phyloP scores from a whole-genome alignment of 495 filamentous ascomycete genomes.

The Haplographium delicatum region DNA sequence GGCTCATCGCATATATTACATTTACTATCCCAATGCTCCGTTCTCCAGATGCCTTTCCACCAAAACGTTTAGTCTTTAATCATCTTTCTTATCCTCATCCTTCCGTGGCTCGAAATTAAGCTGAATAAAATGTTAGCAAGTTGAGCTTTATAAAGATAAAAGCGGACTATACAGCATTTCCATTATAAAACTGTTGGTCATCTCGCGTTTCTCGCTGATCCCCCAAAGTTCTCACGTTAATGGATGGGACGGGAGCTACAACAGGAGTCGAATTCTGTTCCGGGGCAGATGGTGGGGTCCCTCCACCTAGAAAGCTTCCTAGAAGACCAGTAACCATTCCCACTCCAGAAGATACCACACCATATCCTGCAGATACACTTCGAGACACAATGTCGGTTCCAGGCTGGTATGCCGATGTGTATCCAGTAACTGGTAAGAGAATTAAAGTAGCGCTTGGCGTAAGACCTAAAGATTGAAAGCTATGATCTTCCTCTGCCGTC shows the following conservation, averaged over 20 bases:
- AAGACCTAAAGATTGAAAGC: constrained; percentile 61
- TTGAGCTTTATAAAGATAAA: not conserved
- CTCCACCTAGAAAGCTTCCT: constrained; percentile 49
- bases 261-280: constrained; percentile 4
- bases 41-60: too few relatives aligned
- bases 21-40: too few relatives aligned
- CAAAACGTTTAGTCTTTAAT: constrained; percentile 3
- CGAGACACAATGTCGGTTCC: constrained; percentile 8
- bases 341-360: constrained; percentile 28
- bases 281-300: constrained; percentile 17
- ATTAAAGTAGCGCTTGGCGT: constrained; percentile 78
- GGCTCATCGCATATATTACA: too few relatives aligned
- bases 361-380: constrained; percentile 17
- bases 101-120: constrained; percentile 70
- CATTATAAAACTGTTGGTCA: constrained; percentile 75
- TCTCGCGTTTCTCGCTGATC: constrained; percentile 37
- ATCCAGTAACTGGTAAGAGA: constrained; percentile 62
- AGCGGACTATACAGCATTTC: constrained; percentile 60
- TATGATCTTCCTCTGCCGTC: constrained; percentile 64
- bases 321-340: constrained; percentile 46
- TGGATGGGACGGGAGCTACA: constrained; percentile 14
- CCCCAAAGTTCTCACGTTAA: constrained; percentile 43
- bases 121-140: constrained; percentile 33
- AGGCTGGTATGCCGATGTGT: constrained; percentile 53
- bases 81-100: constrained; percentile 44